Evolutionary conservation across 2,329 filamentous ascomycete species (phyloP), one percentile per base, ranked within the genome.

Genomic region (Penicillium frequentans): DNA sequence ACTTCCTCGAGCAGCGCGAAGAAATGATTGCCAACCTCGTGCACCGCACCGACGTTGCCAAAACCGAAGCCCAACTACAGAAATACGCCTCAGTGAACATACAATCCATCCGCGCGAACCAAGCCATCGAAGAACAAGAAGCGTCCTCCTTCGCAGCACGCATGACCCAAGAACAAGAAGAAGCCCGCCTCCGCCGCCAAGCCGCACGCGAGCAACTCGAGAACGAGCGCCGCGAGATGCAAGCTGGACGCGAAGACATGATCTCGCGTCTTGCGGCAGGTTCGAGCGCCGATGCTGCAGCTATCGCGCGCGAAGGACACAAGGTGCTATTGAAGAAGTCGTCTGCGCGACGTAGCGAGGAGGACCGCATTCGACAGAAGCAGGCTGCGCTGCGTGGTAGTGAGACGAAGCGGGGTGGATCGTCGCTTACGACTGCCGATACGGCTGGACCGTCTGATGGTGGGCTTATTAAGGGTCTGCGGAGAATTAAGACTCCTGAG

Each of bases 1-100:
- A 97, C 74, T 97, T 98, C 77, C 86, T 99, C 13, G 91, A 98
- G 75, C 87, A 90, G 70, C 91, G 96, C 39, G 95, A 99, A 79
- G 86, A 89, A 63, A 84, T 97, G 60, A 93, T 93, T 1, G 92
- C 93, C 77, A 93, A 97, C 70, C 82, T 99, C 10, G 88, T 97
- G 52, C 82, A 86, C 62, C 86, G 88, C 43, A 82, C 80, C 44
- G 86, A 93, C 57, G 82, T 87, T 1, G 85, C 86, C n/a, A 84
- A 82, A 56, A 87, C 84, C 2, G 81, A 86, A 67, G 74, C 76
- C 43, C 79, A 82, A 52, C 77, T 93, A n/a, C 76, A 81, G 49
- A 78, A 84, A 59, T 97, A 93, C 78, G 87, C 91, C 68, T 83
- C 87, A 46, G 84, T 86, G 55, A 91, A 97, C 77, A 80, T 70